A percentile compares a stretch with the other conserved stretches of the same genome.
Conservation (phyloP, 768 basidiomycete species). For the Polyporus arcularius region DNA sequence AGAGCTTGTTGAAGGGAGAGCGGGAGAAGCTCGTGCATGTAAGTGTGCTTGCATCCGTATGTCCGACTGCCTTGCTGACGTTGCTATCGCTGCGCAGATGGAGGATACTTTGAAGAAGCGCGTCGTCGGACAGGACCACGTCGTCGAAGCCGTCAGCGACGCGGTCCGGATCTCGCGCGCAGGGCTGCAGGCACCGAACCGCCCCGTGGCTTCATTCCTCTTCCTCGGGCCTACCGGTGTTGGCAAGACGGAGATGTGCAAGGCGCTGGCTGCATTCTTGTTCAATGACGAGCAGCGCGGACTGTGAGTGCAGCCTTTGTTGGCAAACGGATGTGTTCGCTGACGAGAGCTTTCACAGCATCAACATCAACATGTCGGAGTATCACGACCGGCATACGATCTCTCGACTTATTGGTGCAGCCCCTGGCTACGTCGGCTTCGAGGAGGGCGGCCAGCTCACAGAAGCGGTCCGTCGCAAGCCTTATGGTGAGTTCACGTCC, state of each 20-base stretch:
- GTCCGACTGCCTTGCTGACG: not conserved
- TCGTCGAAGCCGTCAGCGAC: slow-evolving; percentile 82
- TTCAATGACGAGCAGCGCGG: slow-evolving; percentile 89
- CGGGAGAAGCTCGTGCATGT: slow-evolving; percentile 88
- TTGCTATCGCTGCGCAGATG: slow-evolving; percentile 56
- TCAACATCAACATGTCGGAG: slow-evolving; percentile 97
- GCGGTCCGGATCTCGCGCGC: slow-evolving; percentile 93
- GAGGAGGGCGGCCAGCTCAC: slow-evolving; percentile 74
- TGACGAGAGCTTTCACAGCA: slow-evolving; percentile 42
- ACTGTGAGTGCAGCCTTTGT: slow-evolving; percentile 52
- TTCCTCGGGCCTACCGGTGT: slow-evolving; percentile 90
- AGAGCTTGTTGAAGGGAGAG: slow-evolving; percentile 87
- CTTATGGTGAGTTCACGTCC: slow-evolving; percentile 44
- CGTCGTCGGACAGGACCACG: slow-evolving; percentile 90
- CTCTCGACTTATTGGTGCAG: slow-evolving; percentile 87
- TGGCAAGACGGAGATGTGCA: slow-evolving; percentile 90
- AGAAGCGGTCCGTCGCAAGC: slow-evolving; percentile 63
- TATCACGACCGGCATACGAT: slow-evolving; percentile 93
- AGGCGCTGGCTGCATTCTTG: slow-evolving; percentile 84
- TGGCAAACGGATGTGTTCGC: not conserved
- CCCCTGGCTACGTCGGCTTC: slow-evolving; percentile 86
- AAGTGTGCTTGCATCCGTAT: slow-evolving; percentile 29
- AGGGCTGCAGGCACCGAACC: slow-evolving; percentile 83
- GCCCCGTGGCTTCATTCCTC: slow-evolving; percentile 91
- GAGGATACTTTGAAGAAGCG: slow-evolving; percentile 72